A percentile compares a stretch with the other conserved stretches of the same genome.
Conservation (phyloP, 441 rosid species). For the Raphanus hybrid region DNA sequence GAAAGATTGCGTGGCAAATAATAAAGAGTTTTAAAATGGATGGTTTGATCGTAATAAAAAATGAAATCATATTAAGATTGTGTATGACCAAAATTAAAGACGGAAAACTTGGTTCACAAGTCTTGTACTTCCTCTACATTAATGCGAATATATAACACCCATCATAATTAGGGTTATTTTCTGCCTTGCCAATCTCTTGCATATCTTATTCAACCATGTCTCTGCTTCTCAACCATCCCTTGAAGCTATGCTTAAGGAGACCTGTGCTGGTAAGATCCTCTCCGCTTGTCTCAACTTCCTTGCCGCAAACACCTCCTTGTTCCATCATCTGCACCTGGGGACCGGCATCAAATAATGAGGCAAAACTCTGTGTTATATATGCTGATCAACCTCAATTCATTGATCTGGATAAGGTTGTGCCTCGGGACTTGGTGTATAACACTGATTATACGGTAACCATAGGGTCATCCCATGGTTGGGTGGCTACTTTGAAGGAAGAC, state of each 20-base stretch:
- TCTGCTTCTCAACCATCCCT: neutral
- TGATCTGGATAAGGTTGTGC: neutral
- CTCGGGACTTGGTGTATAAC: neutral
- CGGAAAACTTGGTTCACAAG: too few relatives aligned
- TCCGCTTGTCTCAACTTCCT: neutral
- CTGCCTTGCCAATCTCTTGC: too few relatives aligned
- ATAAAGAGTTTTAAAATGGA: too few relatives aligned
- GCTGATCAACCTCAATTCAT: neutral
- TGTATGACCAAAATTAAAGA: too few relatives aligned
- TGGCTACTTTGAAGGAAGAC: neutral
- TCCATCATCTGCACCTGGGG: neutral
- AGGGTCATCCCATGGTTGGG: neutral
- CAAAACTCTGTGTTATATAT: neutral
- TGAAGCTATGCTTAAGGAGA: neutral
- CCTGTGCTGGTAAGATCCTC: neutral
- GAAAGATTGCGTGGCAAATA: too few relatives aligned
- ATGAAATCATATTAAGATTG: too few relatives aligned
- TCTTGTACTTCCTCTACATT: too few relatives aligned
- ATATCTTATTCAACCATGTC: neutral
- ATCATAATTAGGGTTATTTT: too few relatives aligned
- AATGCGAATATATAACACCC: too few relatives aligned
- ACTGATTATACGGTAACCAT: neutral
- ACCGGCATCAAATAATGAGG: neutral
- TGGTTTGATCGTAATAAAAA: too few relatives aligned
- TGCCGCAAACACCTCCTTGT: neutral